Percentiles rank a stretch among this genome's conserved stretches.
Evolutionary conservation across 1,284 basidiomycete species (phyloP).

Genomic region (Apiotrichum brassicae): DNA sequence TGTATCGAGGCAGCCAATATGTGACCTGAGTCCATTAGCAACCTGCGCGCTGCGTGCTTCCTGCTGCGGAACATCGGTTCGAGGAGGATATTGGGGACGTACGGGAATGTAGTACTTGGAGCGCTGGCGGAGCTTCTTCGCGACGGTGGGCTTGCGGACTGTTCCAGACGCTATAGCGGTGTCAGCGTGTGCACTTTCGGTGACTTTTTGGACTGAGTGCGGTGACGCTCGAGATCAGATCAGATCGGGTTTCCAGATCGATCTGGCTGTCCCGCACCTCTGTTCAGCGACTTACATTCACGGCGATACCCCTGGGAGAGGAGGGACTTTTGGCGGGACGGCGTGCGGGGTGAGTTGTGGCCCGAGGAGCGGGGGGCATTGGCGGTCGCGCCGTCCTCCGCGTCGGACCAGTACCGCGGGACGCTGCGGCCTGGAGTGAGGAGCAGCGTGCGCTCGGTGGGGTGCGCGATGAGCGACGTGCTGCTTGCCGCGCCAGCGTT

Average conservation of each 20-base stretch:
- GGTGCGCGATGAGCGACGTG: not conserved
- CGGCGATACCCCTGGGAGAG: not conserved
- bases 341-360: not conserved
- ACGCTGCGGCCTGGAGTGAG: not conserved
- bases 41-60: too few relatives aligned
- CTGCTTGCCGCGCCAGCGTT: not conserved
- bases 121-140: constrained; percentile 39
- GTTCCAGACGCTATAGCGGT: not conserved
- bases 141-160: constrained; percentile 14
- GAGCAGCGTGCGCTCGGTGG: constrained; percentile 1
- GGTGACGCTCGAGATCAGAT: too few relatives aligned
- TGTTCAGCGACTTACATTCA: not conserved
- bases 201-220: too few relatives aligned
- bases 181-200: not conserved
- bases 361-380: not conserved
- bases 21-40: constrained; percentile 24
- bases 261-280: too few relatives aligned
- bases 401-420: constrained; percentile 1
- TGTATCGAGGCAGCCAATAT: constrained; percentile 78
- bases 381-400: not conserved
- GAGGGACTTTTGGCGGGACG: not conserved
- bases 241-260: too few relatives aligned
- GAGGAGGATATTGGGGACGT: constrained; percentile 2
- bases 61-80: too few relatives aligned
- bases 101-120: constrained; percentile 47